Evolutionary conservation across 768 basidiomycete genomes (phyloP).

Genomic region (Boletus vinaceobasis): DNA sequence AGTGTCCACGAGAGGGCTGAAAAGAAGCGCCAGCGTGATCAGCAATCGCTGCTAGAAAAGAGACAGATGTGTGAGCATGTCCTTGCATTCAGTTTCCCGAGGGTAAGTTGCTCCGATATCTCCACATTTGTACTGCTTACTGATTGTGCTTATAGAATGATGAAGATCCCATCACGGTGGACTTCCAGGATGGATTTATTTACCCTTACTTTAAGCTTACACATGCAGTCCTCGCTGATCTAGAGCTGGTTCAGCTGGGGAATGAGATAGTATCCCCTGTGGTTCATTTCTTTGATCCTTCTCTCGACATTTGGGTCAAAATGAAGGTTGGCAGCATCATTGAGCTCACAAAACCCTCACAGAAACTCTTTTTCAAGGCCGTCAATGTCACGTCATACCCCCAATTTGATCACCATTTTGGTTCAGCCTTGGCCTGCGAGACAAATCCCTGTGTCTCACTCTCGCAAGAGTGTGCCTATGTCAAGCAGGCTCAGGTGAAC

Average conservation of each 20-base stretch:
- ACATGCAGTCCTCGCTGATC: accelerated
- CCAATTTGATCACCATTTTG: background rate
- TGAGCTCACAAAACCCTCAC: background rate
- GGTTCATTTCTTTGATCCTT: background rate
- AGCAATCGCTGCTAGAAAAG: no score
- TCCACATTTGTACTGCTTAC: no score
- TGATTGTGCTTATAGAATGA: background rate
- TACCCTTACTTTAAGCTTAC: background rate
- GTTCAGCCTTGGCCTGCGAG: no score
- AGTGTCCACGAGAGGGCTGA: no score
- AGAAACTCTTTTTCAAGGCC: background rate
- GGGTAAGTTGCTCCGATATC: no score
- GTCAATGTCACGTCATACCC: background rate
- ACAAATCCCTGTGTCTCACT: background rate
- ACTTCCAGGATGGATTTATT: background rate
- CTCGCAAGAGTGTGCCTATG: background rate
- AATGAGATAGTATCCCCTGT: background rate
- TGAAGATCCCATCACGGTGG: background rate
- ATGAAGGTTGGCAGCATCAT: background rate
- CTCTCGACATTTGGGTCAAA: background rate
- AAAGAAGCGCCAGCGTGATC: no score
- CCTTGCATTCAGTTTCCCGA: no score
- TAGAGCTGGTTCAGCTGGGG: background rate
- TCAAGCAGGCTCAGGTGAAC: no score
- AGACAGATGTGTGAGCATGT: no score